phyloP scores from a whole-genome alignment of 805 yeast species.

The Scheffersomyces ergatensis region DNA sequence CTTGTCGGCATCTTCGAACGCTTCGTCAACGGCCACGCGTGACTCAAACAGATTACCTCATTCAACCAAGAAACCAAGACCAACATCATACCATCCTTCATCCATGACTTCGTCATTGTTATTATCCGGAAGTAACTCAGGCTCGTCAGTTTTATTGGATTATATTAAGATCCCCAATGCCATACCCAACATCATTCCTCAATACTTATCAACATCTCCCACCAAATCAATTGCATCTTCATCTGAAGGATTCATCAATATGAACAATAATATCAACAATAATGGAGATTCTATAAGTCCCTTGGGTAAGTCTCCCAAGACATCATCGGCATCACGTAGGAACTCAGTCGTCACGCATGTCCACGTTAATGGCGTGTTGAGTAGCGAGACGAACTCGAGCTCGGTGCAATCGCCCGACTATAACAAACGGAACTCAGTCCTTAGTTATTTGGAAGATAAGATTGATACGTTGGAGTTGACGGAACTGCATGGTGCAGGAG shows the following conservation, averaged over 20 bases:
- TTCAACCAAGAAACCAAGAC: constrained; percentile 63
- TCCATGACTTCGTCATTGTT: constrained; percentile 33
- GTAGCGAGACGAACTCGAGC: constrained; percentile 20
- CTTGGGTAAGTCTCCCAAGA: not conserved
- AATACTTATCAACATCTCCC: constrained; percentile 39
- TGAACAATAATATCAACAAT: too few relatives aligned
- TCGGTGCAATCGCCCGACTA: constrained; percentile 10
- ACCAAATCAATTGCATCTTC: constrained; percentile 25
- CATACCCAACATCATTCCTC: constrained; percentile 27
- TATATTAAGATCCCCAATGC: constrained; percentile 32
- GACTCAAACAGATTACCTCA: constrained; percentile 40
- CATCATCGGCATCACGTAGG: constrained; percentile 20
- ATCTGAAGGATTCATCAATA: not conserved
- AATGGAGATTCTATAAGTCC: constrained; percentile 2
- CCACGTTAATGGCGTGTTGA: constrained; percentile 42
- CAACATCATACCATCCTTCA: constrained; percentile 81
- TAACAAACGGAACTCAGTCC: constrained; percentile 36
- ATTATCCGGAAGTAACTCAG: constrained; percentile 12
- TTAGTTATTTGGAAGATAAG: constrained; percentile 43
- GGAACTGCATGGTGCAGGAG: constrained; percentile 15
- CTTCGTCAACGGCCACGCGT: constrained; percentile 10
- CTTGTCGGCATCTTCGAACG: constrained; percentile 1
- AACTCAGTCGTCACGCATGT: constrained; percentile 42
- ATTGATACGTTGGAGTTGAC: constrained; percentile 39
- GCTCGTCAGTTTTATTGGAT: constrained; percentile 18